phyloP scores from a whole-genome alignment of 352 stramenopile genomes.

The Globisporangium parvum region DNA sequence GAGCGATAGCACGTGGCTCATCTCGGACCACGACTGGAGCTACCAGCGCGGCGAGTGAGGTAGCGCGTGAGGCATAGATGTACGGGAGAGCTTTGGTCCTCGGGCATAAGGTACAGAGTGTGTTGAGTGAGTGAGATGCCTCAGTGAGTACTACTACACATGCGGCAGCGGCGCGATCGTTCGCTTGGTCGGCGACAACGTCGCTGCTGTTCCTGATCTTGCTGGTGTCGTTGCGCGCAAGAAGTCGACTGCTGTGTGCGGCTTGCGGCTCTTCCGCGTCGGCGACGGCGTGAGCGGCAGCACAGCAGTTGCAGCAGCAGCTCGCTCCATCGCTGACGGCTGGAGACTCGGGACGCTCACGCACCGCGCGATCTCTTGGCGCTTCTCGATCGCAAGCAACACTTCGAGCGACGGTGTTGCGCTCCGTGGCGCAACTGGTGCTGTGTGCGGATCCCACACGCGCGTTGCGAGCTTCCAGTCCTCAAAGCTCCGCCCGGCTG shows the following conservation, averaged over 20 bases:
- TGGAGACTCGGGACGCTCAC: slow-evolving; percentile 51
- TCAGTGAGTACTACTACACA: slow-evolving; percentile 4
- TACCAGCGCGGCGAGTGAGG: slow-evolving; percentile 10
- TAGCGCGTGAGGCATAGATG: neutral
- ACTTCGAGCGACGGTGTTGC: slow-evolving; percentile 28
- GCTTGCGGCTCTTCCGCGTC: slow-evolving; percentile 16
- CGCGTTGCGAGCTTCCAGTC: slow-evolving; percentile 54
- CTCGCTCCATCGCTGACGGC: slow-evolving; percentile 52
- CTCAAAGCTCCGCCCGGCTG: slow-evolving; percentile 35
- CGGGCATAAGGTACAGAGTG: neutral
- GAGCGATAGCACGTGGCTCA: slow-evolving; percentile 27
- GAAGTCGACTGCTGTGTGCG: slow-evolving; percentile 11
- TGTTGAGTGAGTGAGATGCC: neutral
- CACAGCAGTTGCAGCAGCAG: slow-evolving; percentile 12
- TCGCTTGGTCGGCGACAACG: neutral
- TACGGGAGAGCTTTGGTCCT: neutral
- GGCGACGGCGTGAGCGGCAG: slow-evolving; percentile 4
- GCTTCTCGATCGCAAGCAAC: slow-evolving; percentile 15
- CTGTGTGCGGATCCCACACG: slow-evolving; percentile 32
- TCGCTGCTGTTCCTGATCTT: neutral
- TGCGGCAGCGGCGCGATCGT: slow-evolving; percentile 11
- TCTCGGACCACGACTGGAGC: slow-evolving; percentile 30
- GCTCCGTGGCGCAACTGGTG: slow-evolving; percentile 4
- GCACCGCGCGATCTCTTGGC: slow-evolving; percentile 40
- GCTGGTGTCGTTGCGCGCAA: slow-evolving; percentile 6